These are phyloP conservation scores for Fusarium sambucinum DNA, from an alignment of 2,329 filamentous ascomycete species.

Conservation along the genomic window DNA sequence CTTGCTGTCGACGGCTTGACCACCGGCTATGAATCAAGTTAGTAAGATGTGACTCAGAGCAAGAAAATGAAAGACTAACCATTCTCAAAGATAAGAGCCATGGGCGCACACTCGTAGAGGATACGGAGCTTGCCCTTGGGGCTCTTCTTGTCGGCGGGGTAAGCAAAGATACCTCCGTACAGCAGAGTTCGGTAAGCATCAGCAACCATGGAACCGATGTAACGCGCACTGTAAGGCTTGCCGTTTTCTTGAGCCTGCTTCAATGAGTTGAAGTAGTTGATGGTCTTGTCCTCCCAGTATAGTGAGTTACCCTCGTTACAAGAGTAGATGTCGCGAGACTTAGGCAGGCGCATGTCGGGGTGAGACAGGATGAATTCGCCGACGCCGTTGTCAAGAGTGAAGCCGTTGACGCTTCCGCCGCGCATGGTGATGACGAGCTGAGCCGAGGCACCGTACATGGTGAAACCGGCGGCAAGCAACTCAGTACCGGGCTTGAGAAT, in stretches of 20 bases:
- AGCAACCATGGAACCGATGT: conserved; percentile 98
- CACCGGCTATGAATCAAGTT: conserved; percentile 74
- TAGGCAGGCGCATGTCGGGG: conserved; percentile 90
- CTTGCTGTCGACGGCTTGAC: conserved; percentile 89
- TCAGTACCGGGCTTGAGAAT: conserved; percentile 90
- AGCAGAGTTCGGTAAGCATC: conserved; percentile 96
- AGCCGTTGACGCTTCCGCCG: conserved; percentile 91
- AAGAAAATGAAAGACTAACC: conserved; percentile 66
- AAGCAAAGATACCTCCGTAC: conserved; percentile 97
- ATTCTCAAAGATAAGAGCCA: conserved; percentile 99
- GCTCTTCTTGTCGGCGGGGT: conserved; percentile 97
- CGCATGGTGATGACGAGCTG: conserved; percentile 98
- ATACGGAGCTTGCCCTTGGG: conserved; percentile 98
- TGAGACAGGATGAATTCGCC: conserved; percentile 99
- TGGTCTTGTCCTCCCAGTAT: conserved; percentile 93
- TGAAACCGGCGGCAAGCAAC: conserved; percentile 95
- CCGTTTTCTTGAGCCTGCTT: conserved; percentile 80
- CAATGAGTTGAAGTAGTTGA: conserved; percentile 88
- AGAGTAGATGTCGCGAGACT: conserved; percentile 87
- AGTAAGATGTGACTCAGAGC: conserved; percentile 30
- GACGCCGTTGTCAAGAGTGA: conserved; percentile 95
- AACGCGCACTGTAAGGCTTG: conserved; percentile 94
- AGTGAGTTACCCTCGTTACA: conserved; percentile 98
- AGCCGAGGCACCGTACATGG: conserved; percentile 98
- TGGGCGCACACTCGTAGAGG: conserved; percentile 97